Evolutionary conservation across 2,329 filamentous ascomycete genomes (phyloP), one percentile per base, ranked within the genome.

Genomic region (Penicillium polonicum): DNA sequence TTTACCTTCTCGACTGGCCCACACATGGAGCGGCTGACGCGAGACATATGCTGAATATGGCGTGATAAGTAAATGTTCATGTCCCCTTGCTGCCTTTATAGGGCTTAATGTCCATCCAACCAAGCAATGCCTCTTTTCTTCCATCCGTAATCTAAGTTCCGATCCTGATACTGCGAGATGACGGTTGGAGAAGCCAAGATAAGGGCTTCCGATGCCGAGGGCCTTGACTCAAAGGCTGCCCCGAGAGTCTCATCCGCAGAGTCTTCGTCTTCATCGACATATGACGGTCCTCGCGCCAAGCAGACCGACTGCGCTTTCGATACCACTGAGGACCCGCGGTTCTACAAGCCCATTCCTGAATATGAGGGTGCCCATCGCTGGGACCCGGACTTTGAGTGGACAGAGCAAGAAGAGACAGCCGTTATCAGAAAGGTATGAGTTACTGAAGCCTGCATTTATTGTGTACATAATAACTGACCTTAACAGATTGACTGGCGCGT

Each of bases 301-400:
- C 31, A 58, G 9, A 41, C 58, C 6, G 71, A 72, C 43, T 64
- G 65, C 33, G 67, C 74, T 3, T 76, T 76, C 53, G 74, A 75
- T 36, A 63, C 69, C 2, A 68, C 68, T 0, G 73, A 74, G 45
- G 73, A 74, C 41, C 65, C 69, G 1, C 65, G 71, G 7, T 72
- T 67, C 49, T 76, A 76, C 53, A 76, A 74, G 50, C 74, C 74
- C 4, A 76, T 76, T 36, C 64, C 70, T 2, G 64, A 68, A 31
- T 77, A 84, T 65, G 80, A 82, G 66, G 78, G 79, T 13, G 69
- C 75, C 38, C 78, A 80, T 65, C 75, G 77, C 12, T 82, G 78
- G 72, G 79, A 82, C 55, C 78, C 78, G 0, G 70, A 76, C 0
- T 74, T 78, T 45, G 74, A 78, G 43, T 81, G 78, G 78, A 71